phyloP scores from a whole-genome alignment of 2,329 filamentous ascomycete genomes.

The Sphaerulina vaccinii region DNA sequence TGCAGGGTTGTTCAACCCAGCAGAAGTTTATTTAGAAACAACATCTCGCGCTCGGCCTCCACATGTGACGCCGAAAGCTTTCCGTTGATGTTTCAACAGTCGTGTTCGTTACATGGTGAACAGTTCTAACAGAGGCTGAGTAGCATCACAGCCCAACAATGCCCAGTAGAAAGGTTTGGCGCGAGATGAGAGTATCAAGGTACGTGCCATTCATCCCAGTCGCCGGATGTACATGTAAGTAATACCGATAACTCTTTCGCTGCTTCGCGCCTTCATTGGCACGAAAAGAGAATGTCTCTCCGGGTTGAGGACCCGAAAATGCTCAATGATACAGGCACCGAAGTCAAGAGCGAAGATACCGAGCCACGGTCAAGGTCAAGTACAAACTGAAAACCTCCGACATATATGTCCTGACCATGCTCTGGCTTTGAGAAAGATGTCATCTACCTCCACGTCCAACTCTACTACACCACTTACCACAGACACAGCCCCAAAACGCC shows the following conservation, averaged over 20 bases:
- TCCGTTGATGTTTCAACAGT: constrained; percentile 1
- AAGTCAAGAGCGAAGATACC: constrained; percentile 5
- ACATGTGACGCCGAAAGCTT: neutral
- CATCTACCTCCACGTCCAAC: constrained; percentile 7
- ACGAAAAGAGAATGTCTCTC: too few relatives aligned
- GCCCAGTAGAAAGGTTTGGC: too few relatives aligned
- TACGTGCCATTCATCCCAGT: too few relatives aligned
- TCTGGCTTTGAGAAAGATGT: constrained; percentile 15
- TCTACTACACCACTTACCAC: neutral
- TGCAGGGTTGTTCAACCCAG: constrained; percentile 1
- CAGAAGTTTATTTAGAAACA: constrained; percentile 11
- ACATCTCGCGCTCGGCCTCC: neutral
- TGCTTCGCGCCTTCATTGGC: neutral
- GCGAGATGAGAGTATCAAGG: too few relatives aligned
- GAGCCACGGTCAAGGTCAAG: neutral
- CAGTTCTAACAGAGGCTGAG: too few relatives aligned
- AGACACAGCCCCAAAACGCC: constrained; percentile 14
- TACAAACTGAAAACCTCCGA: neutral
- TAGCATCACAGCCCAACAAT: too few relatives aligned
- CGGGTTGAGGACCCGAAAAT: too few relatives aligned
- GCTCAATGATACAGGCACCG: too few relatives aligned
- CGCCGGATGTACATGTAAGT: too few relatives aligned
- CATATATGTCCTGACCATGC: constrained; percentile 8
- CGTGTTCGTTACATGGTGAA: too few relatives aligned
- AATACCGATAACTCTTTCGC: too few relatives aligned